Evolutionary conservation across 352 stramenopile species (phyloP).

Genomic region (Phytophthora brassicae): DNA sequence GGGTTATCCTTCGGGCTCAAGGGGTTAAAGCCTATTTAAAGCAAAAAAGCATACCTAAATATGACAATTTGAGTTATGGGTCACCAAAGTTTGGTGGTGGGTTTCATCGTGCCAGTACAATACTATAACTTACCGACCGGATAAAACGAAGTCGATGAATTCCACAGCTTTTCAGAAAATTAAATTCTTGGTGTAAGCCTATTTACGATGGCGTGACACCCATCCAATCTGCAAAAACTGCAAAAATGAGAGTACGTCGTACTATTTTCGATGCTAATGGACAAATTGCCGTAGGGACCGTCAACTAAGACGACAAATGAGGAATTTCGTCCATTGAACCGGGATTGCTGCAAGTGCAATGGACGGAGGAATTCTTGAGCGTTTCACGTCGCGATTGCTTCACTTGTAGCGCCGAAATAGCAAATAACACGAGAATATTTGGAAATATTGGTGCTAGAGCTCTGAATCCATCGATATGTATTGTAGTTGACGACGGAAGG

Average conservation of each 20-base stretch:
- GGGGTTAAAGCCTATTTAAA: too few relatives aligned
- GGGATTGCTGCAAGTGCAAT: conserved; percentile 30
- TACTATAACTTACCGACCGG: conserved; percentile 41
- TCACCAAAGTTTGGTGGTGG: too few relatives aligned
- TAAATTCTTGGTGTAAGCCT: conserved; percentile 27
- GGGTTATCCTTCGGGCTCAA: too few relatives aligned
- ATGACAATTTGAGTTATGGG: too few relatives aligned
- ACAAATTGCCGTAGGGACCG: conserved; percentile 45
- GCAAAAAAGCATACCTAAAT: too few relatives aligned
- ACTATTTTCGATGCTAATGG: conserved; percentile 40
- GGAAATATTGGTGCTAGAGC: conserved; percentile 13
- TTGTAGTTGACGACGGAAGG: not conserved
- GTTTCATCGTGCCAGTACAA: too few relatives aligned
- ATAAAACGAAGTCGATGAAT: conserved; percentile 44
- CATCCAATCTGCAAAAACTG: conserved; percentile 44
- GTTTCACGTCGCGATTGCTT: conserved; percentile 13
- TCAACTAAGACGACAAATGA: conserved; percentile 44
- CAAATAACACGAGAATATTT: conserved; percentile 7
- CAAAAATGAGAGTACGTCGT: conserved; percentile 44
- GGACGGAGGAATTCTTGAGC: conserved; percentile 20
- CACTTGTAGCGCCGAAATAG: conserved; percentile 8
- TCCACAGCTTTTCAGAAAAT: conserved; percentile 7
- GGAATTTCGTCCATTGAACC: conserved; percentile 27
- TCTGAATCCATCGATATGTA: not conserved
- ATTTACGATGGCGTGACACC: conserved; percentile 41